Evolutionary conservation across 768 basidiomycete genomes (phyloP), one percentile per base, ranked within the genome.

Genomic region (Russula brevipes): DNA sequence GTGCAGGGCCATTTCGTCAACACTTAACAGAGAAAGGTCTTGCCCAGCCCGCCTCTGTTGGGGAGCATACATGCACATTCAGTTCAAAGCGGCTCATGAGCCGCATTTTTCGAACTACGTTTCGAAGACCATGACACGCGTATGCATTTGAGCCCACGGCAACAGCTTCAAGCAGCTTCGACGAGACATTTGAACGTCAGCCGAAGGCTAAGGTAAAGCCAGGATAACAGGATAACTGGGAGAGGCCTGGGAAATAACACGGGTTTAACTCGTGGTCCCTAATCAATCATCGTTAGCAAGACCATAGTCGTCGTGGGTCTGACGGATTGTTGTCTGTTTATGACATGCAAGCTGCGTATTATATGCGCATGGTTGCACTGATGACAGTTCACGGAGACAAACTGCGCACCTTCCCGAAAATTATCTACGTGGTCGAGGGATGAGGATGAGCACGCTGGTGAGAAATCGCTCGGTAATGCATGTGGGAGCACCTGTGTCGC

Each of bases 271-370:
- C 14, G 24, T 17, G 6, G 24, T 64, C 57, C 88, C 65, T 90
- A 88, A 5, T 64, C 58, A 89, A 66, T 90, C 88, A 5, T 79
- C 78, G 60, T 79, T 78, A n/a, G 78, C 77, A 46, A 93, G 78
- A 5, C 80, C 88, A 67, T 85, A 81, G 42, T 92, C 89, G 53
- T 83, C 78, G 69, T 92, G 89, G 19, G 91, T 81, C 72, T 90
- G 83, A 55, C 84, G 78, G 50, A 93, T 78, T 0, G 91, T 92
- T 3, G 81, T 85, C 66, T 85, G 82, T 61, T 82, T 85, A 63
- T 86, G 75, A 5, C 80, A 72, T 4, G 91, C 91, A n/a, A 93
- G 81, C 91, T 92, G 66, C 10, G 44, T 33, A 60, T 33, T 39
- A 61, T 42, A 66, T 53, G 51, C 60, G 67, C 62, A 36, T 70